A percentile compares a stretch with the other conserved stretches of the same genome.
Evolutionary conservation across 768 basidiomycete species (phyloP).

Genomic region (Calocera cornea): DNA sequence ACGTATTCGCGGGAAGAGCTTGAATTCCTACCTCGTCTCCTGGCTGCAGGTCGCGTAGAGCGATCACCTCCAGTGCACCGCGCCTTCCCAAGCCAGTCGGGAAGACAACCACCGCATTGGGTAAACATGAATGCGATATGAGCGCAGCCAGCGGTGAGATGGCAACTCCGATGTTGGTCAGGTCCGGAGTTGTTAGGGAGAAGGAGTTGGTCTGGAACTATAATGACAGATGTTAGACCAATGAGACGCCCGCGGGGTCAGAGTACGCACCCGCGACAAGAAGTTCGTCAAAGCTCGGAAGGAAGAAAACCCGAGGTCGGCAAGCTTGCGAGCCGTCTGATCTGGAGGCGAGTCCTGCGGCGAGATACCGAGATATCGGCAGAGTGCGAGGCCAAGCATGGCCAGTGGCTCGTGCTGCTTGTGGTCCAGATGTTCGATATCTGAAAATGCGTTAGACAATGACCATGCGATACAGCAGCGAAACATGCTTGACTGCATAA

Average conservation of each 20-base stretch:
- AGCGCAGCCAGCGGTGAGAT: slow-evolving; percentile 68
- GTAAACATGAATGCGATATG: slow-evolving; percentile 77
- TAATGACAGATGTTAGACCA: background rate
- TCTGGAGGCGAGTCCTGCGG: slow-evolving; percentile 30
- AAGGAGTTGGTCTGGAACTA: slow-evolving; percentile 90
- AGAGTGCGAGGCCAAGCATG: slow-evolving; percentile 58
- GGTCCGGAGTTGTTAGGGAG: slow-evolving; percentile 61
- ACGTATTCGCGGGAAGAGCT: background rate
- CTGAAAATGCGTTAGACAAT: slow-evolving; percentile 25
- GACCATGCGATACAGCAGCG: background rate
- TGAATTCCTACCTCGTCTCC: slow-evolving; percentile 51
- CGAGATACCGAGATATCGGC: slow-evolving; percentile 50
- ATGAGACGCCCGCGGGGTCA: background rate
- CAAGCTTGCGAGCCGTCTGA: slow-evolving; percentile 31
- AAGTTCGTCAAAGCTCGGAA: slow-evolving; percentile 53
- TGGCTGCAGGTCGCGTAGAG: slow-evolving; percentile 45
- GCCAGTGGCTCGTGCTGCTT: slow-evolving; percentile 43
- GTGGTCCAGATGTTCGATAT: slow-evolving; percentile 39
- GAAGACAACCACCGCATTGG: slow-evolving; percentile 86
- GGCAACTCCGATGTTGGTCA: slow-evolving; percentile 73
- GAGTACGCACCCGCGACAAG: slow-evolving; percentile 49
- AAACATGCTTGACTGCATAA: slow-evolving; percentile 66
- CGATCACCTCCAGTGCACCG: slow-evolving; percentile 59
- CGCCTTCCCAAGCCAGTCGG: slow-evolving; percentile 36
- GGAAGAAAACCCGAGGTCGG: slow-evolving; percentile 41